Evolutionary conservation across 352 stramenopile genomes (phyloP), one percentile per base, ranked within the genome.

Genomic region (Phytopythium ostracodes): DNA sequence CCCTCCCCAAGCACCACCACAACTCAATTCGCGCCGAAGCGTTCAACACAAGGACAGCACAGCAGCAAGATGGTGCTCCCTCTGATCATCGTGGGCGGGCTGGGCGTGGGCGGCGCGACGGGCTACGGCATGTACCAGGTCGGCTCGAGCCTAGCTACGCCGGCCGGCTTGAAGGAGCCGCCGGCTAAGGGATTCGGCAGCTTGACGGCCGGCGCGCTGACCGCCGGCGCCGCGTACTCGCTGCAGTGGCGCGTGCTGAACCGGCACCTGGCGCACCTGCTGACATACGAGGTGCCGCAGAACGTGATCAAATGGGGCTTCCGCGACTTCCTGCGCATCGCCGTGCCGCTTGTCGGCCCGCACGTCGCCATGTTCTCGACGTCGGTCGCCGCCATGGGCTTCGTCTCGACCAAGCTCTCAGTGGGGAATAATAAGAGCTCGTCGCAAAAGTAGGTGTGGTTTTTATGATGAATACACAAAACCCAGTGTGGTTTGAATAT

Each of bases 61-160:
- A 38, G 49, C 22, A 22, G 20, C 50, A 25, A 46, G 4, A 89
- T 89, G 78, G 77, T 92, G 51, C 75, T 92, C 10, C 83, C 83
- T 25, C 67, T 90, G 53, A 79, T 90, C 56, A 80, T 92, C 70
- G 71, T 78, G 18, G 77, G 78, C 31, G 83, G 72, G 10, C 46
- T 77, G 4, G 71, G 81, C 36, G 47, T 71, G 17, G 79, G 80
- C 18, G 69, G 68, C 33, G 66, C 73, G 15, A 86, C 77, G 18
- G 77, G 65, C 38, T 92, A 92, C 65, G 64, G 71, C 46, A 90
- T 89, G 81, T 92, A 88, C 68, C 79, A 88, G 52, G 42, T 64
- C 24, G 83, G 83, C n/a, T 75, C 75, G 46, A 44, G 59, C 31
- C 55, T 89, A 31, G 83, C 77, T 8, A 65, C 88, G 40, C 79